Evolutionary conservation across 208 protist genomes (phyloP).

Genomic region (Wallacemonas sp.): DNA sequence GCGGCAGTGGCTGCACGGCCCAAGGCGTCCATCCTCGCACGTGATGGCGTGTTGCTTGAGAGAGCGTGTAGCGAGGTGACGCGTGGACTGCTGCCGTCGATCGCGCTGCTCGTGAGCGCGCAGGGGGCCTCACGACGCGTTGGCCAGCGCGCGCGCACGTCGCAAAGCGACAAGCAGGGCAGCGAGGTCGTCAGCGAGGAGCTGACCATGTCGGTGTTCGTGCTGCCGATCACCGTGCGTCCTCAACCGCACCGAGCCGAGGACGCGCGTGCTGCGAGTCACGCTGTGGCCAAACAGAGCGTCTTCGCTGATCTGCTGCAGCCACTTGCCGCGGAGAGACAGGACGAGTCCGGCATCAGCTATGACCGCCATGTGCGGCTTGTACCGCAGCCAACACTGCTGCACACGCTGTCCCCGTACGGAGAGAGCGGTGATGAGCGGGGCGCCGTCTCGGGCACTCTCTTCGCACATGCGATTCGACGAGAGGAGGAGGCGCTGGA

Average conservation of each 20-base stretch:
- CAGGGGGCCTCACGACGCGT: neutral
- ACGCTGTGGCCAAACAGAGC: neutral
- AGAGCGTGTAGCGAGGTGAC: neutral
- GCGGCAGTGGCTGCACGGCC: no score
- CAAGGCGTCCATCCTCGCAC: no score
- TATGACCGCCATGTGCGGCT: neutral
- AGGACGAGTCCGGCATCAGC: neutral
- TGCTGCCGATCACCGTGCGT: neutral
- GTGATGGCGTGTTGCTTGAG: conserved; percentile 4
- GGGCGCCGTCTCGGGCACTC: no score
- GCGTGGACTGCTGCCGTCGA: conserved; percentile 6
- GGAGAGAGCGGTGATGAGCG: no score
- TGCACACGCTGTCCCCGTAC: no score
- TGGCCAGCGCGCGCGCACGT: neutral
- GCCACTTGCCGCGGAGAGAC: neutral
- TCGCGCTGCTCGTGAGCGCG: neutral
- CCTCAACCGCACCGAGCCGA: no score
- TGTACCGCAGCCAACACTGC: neutral
- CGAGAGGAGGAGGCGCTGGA: conserved; percentile 9
- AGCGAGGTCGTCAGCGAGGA: neutral
- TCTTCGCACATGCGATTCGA: neutral
- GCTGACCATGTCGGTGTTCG: conserved; percentile 10
- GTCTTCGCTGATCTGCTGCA: neutral
- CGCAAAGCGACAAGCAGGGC: neutral
- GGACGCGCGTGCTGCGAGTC: no score